Conservation (phyloP, 441 rosid genomes). For the Adansonia gregorii region DNA sequence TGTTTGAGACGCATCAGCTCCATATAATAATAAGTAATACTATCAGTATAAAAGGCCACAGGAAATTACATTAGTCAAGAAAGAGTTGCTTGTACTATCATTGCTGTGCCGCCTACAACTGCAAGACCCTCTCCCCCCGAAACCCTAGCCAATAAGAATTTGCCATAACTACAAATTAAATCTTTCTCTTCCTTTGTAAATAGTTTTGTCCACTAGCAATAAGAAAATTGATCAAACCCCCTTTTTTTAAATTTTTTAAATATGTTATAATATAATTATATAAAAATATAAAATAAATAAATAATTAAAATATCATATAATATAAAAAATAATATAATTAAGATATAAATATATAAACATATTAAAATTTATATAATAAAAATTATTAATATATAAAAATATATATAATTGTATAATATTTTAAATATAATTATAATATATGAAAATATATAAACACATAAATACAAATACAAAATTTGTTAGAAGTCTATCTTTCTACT, state of each 20-base stretch:
- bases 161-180: background rate
- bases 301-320: too few species aligned
- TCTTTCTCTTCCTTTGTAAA: background rate
- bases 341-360: too few species aligned
- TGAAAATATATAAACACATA: too few species aligned
- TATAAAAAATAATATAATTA: too few species aligned
- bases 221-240: background rate
- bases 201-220: constrained; percentile 28
- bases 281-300: too few species aligned
- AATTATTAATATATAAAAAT: too few species aligned
- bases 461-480: too few species aligned
- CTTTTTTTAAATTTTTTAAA: background rate
- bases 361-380: too few species aligned
- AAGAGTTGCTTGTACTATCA: background rate
- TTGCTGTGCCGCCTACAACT: background rate
- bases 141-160: background rate
- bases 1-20: background rate
- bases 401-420: too few species aligned
- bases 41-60: background rate
- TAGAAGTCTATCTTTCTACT: background rate
- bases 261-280: too few species aligned
- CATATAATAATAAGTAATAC: too few species aligned
- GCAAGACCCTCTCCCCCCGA: background rate
- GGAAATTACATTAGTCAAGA: background rate
- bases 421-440: too few species aligned